Conservation (phyloP, 805 yeast species). For the Candida alai region DNA sequence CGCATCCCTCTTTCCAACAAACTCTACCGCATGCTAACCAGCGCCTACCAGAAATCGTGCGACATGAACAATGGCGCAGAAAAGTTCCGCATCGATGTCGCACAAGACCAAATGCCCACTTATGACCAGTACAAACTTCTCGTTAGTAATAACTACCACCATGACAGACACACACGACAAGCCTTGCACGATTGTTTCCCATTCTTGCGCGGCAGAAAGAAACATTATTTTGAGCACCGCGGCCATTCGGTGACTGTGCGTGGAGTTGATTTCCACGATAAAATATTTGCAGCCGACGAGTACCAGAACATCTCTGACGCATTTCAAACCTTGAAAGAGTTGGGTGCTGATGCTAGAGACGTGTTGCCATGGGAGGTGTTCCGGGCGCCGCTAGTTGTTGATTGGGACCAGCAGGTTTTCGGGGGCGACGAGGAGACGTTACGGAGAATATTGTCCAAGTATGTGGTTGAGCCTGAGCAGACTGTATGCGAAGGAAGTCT, state of each 20-base stretch:
- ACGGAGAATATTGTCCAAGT: constrained; percentile 26
- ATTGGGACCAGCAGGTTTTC: constrained; percentile 42
- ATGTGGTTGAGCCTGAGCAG: constrained; percentile 7
- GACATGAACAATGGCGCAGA: constrained; percentile 6
- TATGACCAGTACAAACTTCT: constrained; percentile 36
- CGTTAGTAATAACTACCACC: constrained; percentile 24
- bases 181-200: constrained; percentile 33
- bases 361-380: constrained; percentile 32
- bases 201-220: constrained; percentile 27
- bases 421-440: constrained; percentile 36
- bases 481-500: too few relatives aligned
- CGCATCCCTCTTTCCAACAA: constrained; percentile 29
- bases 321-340: constrained; percentile 22
- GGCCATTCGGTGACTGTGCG: constrained; percentile 16
- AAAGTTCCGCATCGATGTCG: constrained; percentile 33
- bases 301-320: constrained; percentile 37
- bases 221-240: constrained; percentile 11
- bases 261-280: constrained; percentile 19
- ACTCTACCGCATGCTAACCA: constrained; percentile 27
- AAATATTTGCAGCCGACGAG: constrained; percentile 34
- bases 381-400: constrained; percentile 40
- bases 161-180: constrained; percentile 20
- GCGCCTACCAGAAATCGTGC: constrained; percentile 28
- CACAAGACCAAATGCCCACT: constrained; percentile 39
- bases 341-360: constrained; percentile 20